Evolutionary conservation across 2,329 filamentous ascomycete genomes (phyloP).

Genomic region (Stagonosporopsis cucurbitacearum): DNA sequence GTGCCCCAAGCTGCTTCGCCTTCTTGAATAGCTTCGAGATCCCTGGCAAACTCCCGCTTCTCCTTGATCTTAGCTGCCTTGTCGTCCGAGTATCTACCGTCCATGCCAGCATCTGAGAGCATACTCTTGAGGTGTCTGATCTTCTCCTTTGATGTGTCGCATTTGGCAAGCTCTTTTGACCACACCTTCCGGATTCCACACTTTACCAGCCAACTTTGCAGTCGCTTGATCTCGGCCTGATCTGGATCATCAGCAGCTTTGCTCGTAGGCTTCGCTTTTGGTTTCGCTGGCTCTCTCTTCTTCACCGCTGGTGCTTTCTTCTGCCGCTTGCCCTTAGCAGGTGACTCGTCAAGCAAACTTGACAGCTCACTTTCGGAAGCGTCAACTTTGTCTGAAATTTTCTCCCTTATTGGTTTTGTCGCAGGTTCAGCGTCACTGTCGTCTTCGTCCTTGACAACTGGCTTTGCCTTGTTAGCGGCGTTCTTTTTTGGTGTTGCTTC

Average conservation of each 20-base stretch:
- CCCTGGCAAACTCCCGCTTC: constrained; percentile 79
- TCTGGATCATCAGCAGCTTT: constrained; percentile 61
- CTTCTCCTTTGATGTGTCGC: constrained; percentile 76
- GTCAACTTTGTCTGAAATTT: constrained; percentile 27
- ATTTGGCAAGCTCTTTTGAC: constrained; percentile 78
- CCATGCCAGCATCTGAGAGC: constrained; percentile 85
- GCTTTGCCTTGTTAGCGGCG: constrained; percentile 19
- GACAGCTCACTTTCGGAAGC: constrained; percentile 71
- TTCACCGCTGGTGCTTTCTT: constrained; percentile 43
- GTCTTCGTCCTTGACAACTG: constrained; percentile 21
- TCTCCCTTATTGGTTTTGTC: constrained; percentile 18
- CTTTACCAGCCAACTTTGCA: constrained; percentile 86
- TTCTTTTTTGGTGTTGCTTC: constrained; percentile 22
- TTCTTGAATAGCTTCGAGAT: constrained; percentile 83
- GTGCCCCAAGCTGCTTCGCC: constrained; percentile 80
- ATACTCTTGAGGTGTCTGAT: constrained; percentile 80
- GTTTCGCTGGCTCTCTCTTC: constrained; percentile 28
- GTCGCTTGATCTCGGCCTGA: constrained; percentile 81
- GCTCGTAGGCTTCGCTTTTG: constrained; percentile 52
- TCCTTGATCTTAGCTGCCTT: constrained; percentile 89
- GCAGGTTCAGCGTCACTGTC: constrained; percentile 22
- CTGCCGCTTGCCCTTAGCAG: constrained; percentile 62
- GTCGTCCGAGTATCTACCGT: constrained; percentile 82
- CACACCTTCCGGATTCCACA: constrained; percentile 94
- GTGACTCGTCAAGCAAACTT: constrained; percentile 77